Evolutionary conservation across 257 asterid genomes (phyloP).

Genomic region (Nicotiana noctiflora): DNA sequence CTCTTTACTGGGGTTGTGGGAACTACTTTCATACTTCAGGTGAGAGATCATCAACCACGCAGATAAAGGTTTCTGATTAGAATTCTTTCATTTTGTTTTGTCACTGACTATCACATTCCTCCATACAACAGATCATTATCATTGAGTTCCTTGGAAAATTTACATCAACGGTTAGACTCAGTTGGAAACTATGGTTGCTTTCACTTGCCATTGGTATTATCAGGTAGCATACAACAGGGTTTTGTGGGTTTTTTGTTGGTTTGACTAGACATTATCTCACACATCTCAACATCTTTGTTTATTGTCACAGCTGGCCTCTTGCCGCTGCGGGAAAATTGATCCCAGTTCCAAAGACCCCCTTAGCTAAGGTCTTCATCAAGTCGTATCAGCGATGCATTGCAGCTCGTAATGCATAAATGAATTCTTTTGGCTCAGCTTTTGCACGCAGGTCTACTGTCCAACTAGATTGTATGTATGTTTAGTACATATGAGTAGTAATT

Average conservation of each 20-base stretch:
- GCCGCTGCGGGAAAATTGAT: slow-evolving; percentile 69
- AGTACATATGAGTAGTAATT: neutral
- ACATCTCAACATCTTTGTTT: slow-evolving; percentile 3
- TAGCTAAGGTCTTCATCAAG: slow-evolving; percentile 63
- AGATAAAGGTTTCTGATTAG: neutral
- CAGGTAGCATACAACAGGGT: slow-evolving; percentile 36
- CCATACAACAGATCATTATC: slow-evolving; percentile 49
- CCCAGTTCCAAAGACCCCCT: slow-evolving; percentile 84
- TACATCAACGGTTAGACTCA: slow-evolving; percentile 47
- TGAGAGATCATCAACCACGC: slow-evolving; percentile 13
- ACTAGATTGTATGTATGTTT: neutral
- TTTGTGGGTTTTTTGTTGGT: neutral
- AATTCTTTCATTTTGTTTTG: neutral
- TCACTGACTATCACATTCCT: slow-evolving; percentile 12
- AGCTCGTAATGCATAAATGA: slow-evolving; percentile 30
- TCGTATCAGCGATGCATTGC: slow-evolving; percentile 66
- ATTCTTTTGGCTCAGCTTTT: neutral
- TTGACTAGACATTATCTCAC: neutral
- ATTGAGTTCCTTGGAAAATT: slow-evolving; percentile 78
- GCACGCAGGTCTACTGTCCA: neutral
- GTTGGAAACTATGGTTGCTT: slow-evolving; percentile 53
- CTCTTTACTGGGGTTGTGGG: slow-evolving; percentile 83
- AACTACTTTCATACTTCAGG: slow-evolving; percentile 68
- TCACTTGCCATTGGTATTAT: slow-evolving; percentile 55
- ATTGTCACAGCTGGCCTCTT: slow-evolving; percentile 81